These are phyloP conservation scores for Rhizoctonia solani DNA, from an alignment of 1,284 basidiomycete genomes.

Conservation along the genomic window DNA sequence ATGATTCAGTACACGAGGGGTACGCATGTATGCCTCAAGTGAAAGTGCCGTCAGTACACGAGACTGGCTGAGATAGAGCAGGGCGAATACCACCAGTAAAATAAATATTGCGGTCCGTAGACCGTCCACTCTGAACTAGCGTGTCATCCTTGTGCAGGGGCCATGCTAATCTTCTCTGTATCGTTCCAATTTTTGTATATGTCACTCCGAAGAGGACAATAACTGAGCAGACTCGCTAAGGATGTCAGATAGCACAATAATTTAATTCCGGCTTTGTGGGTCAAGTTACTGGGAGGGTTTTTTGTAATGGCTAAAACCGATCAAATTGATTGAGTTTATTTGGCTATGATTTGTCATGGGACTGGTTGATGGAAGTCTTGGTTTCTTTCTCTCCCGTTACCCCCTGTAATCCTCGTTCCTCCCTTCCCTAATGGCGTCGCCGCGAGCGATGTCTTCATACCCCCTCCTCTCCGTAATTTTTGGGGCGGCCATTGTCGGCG, in stretches of 20 bases:
- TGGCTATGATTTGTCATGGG: not conserved
- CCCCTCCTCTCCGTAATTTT: slow-evolving; percentile 17
- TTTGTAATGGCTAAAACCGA: not conserved
- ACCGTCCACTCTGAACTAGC: too few relatives aligned
- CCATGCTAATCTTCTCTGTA: too few relatives aligned
- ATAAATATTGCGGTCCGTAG: too few relatives aligned
- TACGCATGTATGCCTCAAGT: too few relatives aligned
- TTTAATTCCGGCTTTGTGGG: slow-evolving; percentile 29
- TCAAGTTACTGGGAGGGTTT: not conserved
- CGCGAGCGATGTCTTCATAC: slow-evolving; percentile 21
- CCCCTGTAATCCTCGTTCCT: not conserved
- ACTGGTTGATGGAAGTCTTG: not conserved
- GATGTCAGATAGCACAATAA: not conserved
- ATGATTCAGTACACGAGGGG: too few relatives aligned
- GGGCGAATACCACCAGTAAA: slow-evolving; percentile 25
- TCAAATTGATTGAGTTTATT: slow-evolving; percentile 1
- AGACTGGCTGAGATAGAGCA: slow-evolving; percentile 23
- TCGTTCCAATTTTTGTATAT: too few relatives aligned
- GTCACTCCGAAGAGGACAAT: too few relatives aligned
- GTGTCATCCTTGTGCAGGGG: too few relatives aligned
- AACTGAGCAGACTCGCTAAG: not conserved
- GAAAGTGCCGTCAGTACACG: slow-evolving; percentile 17
- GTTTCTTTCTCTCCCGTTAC: not conserved
- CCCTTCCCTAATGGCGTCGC: slow-evolving; percentile 21
- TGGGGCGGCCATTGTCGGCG: slow-evolving; percentile 6